A percentile compares a stretch with the other conserved stretches of the same genome.
Conservation (phyloP, 2,329 filamentous ascomycete species). For the Xylaria sp. region DNA sequence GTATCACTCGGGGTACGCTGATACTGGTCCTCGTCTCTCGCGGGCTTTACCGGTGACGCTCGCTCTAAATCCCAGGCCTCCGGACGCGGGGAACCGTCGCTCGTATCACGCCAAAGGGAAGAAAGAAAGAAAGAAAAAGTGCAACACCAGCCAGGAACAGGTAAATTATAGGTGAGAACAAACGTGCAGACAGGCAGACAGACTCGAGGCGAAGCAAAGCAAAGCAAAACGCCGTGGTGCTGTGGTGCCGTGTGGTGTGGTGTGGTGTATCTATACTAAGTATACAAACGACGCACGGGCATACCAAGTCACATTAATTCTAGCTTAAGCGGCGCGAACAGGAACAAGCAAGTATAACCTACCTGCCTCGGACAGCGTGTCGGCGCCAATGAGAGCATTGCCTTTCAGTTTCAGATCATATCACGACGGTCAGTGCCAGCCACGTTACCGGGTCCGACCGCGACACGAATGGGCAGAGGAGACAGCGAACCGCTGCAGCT, state of each 20-base stretch:
- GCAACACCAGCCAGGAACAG: neutral
- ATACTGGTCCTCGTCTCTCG: neutral
- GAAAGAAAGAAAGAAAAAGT: neutral
- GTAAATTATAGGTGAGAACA: neutral
- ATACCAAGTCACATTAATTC: neutral
- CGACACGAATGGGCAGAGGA: conserved; percentile 19
- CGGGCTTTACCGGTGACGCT: conserved; percentile 6
- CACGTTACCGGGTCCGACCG: conserved; percentile 12
- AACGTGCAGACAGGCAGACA: neutral
- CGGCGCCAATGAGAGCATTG: neutral
- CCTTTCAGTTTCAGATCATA: neutral
- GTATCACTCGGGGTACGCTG: neutral
- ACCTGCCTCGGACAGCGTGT: neutral
- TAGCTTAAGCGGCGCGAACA: neutral
- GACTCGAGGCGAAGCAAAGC: neutral
- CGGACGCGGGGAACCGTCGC: conserved; percentile 7
- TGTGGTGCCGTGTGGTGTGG: neutral
- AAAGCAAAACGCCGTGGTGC: neutral
- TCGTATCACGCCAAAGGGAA: conserved; percentile 5
- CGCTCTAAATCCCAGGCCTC: neutral
- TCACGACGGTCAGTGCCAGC: conserved; percentile 11
- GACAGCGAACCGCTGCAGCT: conserved; percentile 1
- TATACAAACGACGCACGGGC: conserved; percentile 2
- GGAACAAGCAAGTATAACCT: neutral
- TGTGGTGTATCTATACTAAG: neutral